phyloP scores from a whole-genome alignment of 2,329 filamentous ascomycete genomes.

The Chrysoporthe puriensis region DNA sequence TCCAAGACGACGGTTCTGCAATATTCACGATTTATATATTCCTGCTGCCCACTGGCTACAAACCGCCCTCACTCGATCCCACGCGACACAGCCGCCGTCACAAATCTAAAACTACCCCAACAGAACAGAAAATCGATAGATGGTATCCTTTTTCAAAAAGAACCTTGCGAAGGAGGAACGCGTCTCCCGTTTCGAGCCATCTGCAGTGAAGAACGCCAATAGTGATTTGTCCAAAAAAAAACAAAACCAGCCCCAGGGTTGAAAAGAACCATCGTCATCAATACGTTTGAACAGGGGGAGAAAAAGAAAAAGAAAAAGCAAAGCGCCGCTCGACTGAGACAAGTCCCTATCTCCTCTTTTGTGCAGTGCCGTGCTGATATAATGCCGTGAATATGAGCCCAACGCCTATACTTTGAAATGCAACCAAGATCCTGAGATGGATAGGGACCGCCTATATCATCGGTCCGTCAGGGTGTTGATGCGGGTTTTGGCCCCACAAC shows the following conservation, averaged over 20 bases:
- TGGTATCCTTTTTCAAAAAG: constrained; percentile 7
- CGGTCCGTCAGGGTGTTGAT: constrained; percentile 22
- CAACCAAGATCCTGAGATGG: neutral
- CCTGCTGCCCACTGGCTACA: neutral
- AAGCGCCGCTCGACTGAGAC: neutral
- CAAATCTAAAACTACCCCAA: neutral
- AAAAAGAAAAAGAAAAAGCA: neutral
- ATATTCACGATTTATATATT: neutral
- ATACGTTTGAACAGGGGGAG: constrained; percentile 1
- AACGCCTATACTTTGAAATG: neutral
- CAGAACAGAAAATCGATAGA: neutral
- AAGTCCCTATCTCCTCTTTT: constrained; percentile 3
- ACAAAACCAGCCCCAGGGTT: constrained; percentile 2
- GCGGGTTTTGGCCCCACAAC: constrained; percentile 36
- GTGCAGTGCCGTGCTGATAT: constrained; percentile 13
- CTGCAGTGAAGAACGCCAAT: neutral
- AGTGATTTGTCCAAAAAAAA: neutral
- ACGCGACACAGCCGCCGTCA: neutral
- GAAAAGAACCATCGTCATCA: constrained; percentile 10
- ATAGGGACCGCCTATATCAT: constrained; percentile 18
- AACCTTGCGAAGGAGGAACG: neutral
- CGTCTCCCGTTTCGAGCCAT: neutral
- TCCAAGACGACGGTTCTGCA: neutral
- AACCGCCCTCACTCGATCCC: neutral
- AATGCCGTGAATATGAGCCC: constrained; percentile 7